Evolutionary conservation across 1,284 basidiomycete species (phyloP).

Genomic region (Gastroboletus turbinatus): DNA sequence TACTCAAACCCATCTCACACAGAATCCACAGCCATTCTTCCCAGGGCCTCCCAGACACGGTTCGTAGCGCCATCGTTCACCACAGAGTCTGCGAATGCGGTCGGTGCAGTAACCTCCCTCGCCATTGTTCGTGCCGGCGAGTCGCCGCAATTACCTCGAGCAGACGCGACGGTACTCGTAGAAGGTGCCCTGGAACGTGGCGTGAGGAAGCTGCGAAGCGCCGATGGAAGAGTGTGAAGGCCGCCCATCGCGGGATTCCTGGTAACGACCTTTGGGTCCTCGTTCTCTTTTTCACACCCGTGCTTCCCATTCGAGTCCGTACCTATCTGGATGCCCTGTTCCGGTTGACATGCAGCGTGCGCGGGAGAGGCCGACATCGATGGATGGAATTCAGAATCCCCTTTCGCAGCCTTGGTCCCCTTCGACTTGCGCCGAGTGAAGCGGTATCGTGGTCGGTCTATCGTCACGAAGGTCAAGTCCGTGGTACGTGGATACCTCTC

Average conservation of each 20-base stretch:
- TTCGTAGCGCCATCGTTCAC: constrained; percentile 7
- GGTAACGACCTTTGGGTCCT: neutral
- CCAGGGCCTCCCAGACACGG: constrained; percentile 22
- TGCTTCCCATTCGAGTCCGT: neutral
- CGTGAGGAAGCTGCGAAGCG: constrained; percentile 11
- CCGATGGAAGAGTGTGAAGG: constrained; percentile 8
- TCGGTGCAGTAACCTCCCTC: neutral
- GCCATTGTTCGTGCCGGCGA: neutral
- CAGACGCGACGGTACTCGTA: constrained; percentile 22
- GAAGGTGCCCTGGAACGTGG: constrained; percentile 21
- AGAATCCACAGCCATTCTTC: constrained; percentile 26
- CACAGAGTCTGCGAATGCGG: neutral
- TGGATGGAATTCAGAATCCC: neutral
- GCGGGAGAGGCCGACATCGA: neutral
- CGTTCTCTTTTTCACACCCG: constrained; percentile 5
- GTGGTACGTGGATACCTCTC: constrained; percentile 23
- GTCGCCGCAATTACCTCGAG: neutral
- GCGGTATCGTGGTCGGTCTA: constrained; percentile 27
- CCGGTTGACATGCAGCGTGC: neutral
- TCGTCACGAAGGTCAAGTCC: constrained; percentile 33
- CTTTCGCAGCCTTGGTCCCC: neutral
- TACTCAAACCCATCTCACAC: constrained; percentile 1
- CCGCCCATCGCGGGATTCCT: neutral
- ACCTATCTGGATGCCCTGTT: neutral
- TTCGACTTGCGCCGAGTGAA: constrained; percentile 24